These are phyloP conservation scores for Erucastrum elatum DNA, from an alignment of 345 rosid genomes.

Conservation along the genomic window DNA sequence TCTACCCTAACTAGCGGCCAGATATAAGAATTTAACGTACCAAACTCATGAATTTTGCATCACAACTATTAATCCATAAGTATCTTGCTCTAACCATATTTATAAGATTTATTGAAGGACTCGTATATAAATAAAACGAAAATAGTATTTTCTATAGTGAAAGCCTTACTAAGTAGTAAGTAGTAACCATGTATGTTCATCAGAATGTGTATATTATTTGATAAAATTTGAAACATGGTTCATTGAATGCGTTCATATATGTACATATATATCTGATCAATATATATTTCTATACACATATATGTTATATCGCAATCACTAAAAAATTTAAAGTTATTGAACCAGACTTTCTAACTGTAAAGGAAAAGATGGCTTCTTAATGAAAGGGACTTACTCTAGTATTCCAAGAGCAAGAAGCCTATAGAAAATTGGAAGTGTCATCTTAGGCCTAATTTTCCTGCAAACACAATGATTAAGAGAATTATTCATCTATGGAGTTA, in stretches of 20 bases:
- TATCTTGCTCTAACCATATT: neutral
- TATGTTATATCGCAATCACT: neutral
- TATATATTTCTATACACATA: neutral
- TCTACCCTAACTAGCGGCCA: conserved; percentile 5
- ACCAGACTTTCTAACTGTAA: conserved; percentile 23
- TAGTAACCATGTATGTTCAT: conserved; percentile 5
- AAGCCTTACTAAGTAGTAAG: neutral
- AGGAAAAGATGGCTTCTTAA: neutral
- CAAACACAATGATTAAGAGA: conserved; percentile 5
- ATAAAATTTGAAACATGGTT: neutral
- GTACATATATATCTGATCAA: neutral
- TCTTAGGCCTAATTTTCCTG: conserved; percentile 91
- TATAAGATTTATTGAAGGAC: neutral
- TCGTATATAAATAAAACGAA: neutral
- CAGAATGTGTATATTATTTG: conserved; percentile 1
- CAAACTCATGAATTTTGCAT: conserved; percentile 20
- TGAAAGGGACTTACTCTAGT: conserved; percentile 68
- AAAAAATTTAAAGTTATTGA: conserved; percentile 12
- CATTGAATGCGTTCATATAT: neutral
- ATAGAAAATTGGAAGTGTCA: conserved; percentile 67
- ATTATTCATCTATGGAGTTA: conserved; percentile 1
- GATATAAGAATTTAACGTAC: conserved; percentile 14
- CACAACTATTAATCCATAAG: neutral
- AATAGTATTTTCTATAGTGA: neutral
- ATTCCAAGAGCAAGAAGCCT: conserved; percentile 70